A percentile compares a stretch with the other conserved stretches of the same genome.
These are phyloP conservation scores for Penicillium griseofulvum DNA, from an alignment of 2,329 filamentous ascomycete species.

Conservation along the genomic window DNA sequence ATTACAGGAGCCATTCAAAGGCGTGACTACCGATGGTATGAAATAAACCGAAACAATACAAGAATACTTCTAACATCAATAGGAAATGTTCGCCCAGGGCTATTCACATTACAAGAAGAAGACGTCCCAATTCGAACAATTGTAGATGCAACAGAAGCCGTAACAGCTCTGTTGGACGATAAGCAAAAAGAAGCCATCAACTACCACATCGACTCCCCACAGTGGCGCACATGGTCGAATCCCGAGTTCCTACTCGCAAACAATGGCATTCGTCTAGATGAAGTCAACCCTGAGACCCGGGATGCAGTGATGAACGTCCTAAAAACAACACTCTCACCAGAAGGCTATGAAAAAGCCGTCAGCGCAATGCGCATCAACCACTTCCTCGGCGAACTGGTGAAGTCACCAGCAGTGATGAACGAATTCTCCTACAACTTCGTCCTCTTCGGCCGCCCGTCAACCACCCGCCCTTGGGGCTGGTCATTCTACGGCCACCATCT, in stretches of 20 bases:
- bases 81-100: constrained; percentile 52
- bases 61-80: neutral
- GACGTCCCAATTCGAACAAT: constrained; percentile 59
- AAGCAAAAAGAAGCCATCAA: constrained; percentile 50
- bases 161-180: constrained; percentile 50
- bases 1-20: constrained; percentile 64
- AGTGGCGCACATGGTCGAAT: constrained; percentile 71
- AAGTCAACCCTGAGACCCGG: constrained; percentile 49
- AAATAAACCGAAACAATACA: neutral
- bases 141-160: constrained; percentile 49
- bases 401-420: constrained; percentile 64
- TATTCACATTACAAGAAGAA: constrained; percentile 64
- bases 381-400: constrained; percentile 68
- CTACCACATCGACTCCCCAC: constrained; percentile 66
- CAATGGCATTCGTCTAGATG: constrained; percentile 70
- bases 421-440: constrained; percentile 74
- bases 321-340: constrained; percentile 59
- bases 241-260: constrained; percentile 69
- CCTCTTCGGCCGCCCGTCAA: constrained; percentile 64
- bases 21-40: constrained; percentile 66
- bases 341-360: constrained; percentile 69
- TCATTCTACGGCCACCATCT: constrained; percentile 77
- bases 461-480: constrained; percentile 64
- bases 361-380: constrained; percentile 72
- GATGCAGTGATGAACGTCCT: constrained; percentile 57